These are phyloP conservation scores for Bidens hawaiensis DNA, from an alignment of 140 eudicot genomes.

Conservation along the genomic window DNA sequence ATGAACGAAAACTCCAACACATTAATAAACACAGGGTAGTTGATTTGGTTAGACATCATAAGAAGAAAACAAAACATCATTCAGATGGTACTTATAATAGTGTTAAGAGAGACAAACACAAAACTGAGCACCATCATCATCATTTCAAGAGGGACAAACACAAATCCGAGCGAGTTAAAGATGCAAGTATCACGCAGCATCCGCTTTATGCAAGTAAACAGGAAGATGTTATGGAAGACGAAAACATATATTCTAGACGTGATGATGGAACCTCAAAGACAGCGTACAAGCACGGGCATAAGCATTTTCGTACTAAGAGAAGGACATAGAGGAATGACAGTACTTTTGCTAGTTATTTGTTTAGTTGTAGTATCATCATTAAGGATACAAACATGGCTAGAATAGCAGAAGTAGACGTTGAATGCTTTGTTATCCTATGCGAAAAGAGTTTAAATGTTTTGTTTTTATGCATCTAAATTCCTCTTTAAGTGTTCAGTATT, in stretches of 20 bases:
- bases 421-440: background rate
- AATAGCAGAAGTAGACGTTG: background rate
- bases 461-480: background rate
- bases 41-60: slow-evolving; percentile 32
- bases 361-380: background rate
- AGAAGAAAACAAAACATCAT: slow-evolving; percentile 37
- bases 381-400: background rate
- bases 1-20: slow-evolving; percentile 30
- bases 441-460: background rate
- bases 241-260: slow-evolving; percentile 12
- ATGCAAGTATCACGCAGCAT: slow-evolving; percentile 17
- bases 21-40: slow-evolving; percentile 18
- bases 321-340: slow-evolving; percentile 25
- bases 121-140: slow-evolving; percentile 33
- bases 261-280: slow-evolving; percentile 19
- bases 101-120: slow-evolving; percentile 29
- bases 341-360: background rate
- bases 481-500: too few species aligned
- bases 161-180: slow-evolving; percentile 44
- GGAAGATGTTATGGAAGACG: slow-evolving; percentile 21
- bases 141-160: slow-evolving; percentile 58
- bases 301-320: slow-evolving; percentile 21
- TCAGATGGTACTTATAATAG: slow-evolving; percentile 31
- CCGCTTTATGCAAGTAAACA: slow-evolving; percentile 25
- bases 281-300: slow-evolving; percentile 19